These are phyloP conservation scores for Rhizodiscina lignyota DNA, from an alignment of 495 filamentous ascomycete species.

Conservation along the genomic window DNA sequence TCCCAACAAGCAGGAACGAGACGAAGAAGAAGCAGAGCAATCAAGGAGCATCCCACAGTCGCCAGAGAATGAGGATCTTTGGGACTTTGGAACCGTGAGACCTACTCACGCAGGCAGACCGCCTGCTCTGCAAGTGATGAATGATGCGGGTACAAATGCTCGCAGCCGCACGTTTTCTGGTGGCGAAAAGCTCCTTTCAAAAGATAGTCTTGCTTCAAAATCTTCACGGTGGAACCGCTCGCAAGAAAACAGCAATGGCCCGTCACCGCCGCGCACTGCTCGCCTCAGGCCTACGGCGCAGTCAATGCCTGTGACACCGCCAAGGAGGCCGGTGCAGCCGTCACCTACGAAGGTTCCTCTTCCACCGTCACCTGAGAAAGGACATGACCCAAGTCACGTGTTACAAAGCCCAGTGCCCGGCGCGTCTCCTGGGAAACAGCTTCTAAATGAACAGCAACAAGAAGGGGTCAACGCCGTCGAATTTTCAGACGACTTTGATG, in stretches of 20 bases:
- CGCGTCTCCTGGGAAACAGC: slow-evolving; percentile 24
- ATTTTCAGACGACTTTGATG: slow-evolving; percentile 9
- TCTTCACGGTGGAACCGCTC: too few relatives aligned
- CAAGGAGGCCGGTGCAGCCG: slow-evolving; percentile 29
- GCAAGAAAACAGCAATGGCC: too few relatives aligned
- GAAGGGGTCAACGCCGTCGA: too few relatives aligned
- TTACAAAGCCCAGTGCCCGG: slow-evolving; percentile 8
- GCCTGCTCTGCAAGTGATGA: slow-evolving; percentile 46
- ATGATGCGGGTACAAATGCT: slow-evolving; percentile 55
- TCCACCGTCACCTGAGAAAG: slow-evolving; percentile 33
- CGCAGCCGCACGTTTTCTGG: too few relatives aligned
- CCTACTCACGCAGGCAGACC: slow-evolving; percentile 45
- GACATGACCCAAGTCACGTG: slow-evolving; percentile 1
- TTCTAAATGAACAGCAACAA: too few relatives aligned
- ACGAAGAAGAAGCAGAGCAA: slow-evolving; percentile 34
- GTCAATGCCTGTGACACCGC: slow-evolving; percentile 4
- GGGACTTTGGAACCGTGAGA: slow-evolving; percentile 90
- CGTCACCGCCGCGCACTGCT: too few relatives aligned
- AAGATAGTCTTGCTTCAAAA: too few relatives aligned
- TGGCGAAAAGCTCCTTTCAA: too few relatives aligned
- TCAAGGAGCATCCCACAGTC: slow-evolving; percentile 7
- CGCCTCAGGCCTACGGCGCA: slow-evolving; percentile 12
- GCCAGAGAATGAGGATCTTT: slow-evolving; percentile 56
- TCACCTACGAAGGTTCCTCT: slow-evolving; percentile 47
- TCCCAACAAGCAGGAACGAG: slow-evolving; percentile 25